Percentiles rank a stretch among this genome's conserved stretches.
phyloP scores from a whole-genome alignment of 768 basidiomycete species.

The Trametopsis cervina region DNA sequence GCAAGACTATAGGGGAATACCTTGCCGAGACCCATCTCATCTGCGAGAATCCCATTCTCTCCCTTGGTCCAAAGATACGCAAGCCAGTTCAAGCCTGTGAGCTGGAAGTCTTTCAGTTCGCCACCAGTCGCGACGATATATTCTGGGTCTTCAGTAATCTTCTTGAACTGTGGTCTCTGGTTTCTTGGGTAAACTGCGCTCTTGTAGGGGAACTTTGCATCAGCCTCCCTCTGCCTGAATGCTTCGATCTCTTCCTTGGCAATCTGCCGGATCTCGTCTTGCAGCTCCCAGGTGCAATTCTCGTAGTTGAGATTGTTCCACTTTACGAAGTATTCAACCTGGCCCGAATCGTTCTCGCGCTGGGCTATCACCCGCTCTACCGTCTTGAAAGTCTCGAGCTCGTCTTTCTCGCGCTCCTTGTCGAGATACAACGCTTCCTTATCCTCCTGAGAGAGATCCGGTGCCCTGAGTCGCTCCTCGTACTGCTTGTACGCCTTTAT shows the following conservation, averaged over 20 bases:
- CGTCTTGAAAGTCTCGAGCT: conserved; percentile 82
- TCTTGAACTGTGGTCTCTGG: conserved; percentile 71
- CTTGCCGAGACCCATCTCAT: conserved; percentile 99
- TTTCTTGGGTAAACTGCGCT: conserved; percentile 60
- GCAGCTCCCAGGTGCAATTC: conserved; percentile 92
- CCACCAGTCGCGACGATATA: conserved; percentile 79
- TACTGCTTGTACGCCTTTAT: conserved; percentile 85
- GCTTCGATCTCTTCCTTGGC: conserved; percentile 74
- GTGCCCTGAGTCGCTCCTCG: conserved; percentile 55
- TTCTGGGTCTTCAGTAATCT: conserved; percentile 82
- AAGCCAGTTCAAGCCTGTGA: conserved; percentile 98
- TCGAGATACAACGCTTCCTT: conserved; percentile 84
- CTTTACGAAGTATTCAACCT: conserved; percentile 91
- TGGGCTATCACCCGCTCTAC: conserved; percentile 88
- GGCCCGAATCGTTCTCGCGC: conserved; percentile 50
- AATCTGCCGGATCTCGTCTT: conserved; percentile 71
- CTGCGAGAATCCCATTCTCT: conserved; percentile 94
- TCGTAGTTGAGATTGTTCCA: conserved; percentile 93
- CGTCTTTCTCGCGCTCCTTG: conserved; percentile 86
- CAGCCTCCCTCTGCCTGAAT: conserved; percentile 69
- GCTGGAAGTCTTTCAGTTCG: conserved; percentile 92
- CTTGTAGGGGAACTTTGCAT: conserved; percentile 81
- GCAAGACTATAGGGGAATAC: conserved; percentile 25
- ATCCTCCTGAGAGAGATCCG: conserved; percentile 78
- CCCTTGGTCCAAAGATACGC: conserved; percentile 92